Evolutionary conservation across 2,329 filamentous ascomycete genomes (phyloP).

Genomic region (Beauveria pseudobassiana): DNA sequence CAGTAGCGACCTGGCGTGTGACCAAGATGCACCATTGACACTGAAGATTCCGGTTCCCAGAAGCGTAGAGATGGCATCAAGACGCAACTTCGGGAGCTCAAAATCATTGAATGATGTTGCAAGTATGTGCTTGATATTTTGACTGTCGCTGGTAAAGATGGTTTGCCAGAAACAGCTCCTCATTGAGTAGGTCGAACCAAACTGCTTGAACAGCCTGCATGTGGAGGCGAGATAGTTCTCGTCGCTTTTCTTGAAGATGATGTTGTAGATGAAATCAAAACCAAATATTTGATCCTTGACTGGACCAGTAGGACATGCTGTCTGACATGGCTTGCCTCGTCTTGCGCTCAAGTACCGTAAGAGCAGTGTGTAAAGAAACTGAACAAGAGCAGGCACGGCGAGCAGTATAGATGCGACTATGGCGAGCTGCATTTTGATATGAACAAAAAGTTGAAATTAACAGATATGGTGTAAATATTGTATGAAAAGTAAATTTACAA

Average conservation of each 20-base stretch:
- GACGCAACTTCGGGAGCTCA: slow-evolving; percentile 28
- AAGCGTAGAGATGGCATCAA: slow-evolving; percentile 29
- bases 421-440: neutral
- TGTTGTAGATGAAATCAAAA: slow-evolving; percentile 27
- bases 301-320: slow-evolving; percentile 16
- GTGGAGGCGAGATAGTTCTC: slow-evolving; percentile 23
- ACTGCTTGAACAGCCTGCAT: slow-evolving; percentile 19
- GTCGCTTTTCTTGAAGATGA: slow-evolving; percentile 19
- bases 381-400: slow-evolving; percentile 7
- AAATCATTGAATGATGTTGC: slow-evolving; percentile 46
- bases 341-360: neutral
- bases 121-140: slow-evolving; percentile 49
- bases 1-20: slow-evolving; percentile 32
- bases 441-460: neutral
- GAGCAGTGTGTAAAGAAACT: slow-evolving; percentile 16
- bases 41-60: slow-evolving; percentile 42
- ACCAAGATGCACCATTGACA: slow-evolving; percentile 39
- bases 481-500: no score
- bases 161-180: slow-evolving; percentile 26
- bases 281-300: slow-evolving; percentile 26
- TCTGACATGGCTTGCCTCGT: slow-evolving; percentile 18
- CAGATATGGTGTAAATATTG: no score
- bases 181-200: slow-evolving; percentile 26
- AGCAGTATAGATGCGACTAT: neutral
- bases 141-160: slow-evolving; percentile 35